Evolutionary conservation across 495 filamentous ascomycete genomes (phyloP).

Genomic region (Aspergillus sparsus): DNA sequence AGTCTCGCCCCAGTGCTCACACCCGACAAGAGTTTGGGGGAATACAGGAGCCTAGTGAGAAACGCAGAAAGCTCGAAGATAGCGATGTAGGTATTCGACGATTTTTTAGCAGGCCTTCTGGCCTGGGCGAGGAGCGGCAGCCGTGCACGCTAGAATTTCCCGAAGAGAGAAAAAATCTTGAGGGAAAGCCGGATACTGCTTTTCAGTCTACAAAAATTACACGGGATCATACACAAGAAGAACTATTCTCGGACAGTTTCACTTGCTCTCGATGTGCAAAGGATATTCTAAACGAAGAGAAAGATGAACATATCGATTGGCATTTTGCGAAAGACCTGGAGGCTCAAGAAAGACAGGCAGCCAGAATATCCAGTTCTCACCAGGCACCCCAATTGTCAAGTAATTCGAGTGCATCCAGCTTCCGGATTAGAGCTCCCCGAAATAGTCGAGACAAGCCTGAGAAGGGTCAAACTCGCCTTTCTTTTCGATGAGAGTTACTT

Average conservation of each 20-base stretch:
- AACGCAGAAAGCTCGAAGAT: slow-evolving; percentile 37
- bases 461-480: slow-evolving; percentile 74
- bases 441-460: slow-evolving; percentile 56
- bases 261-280: slow-evolving; percentile 68
- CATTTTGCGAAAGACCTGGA: slow-evolving; percentile 90
- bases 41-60: slow-evolving; percentile 25
- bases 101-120: slow-evolving; percentile 36
- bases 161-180: background rate
- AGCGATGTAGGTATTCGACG: slow-evolving; percentile 33
- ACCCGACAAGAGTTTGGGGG: slow-evolving; percentile 10
- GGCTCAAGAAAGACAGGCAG: slow-evolving; percentile 54
- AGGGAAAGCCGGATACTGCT: background rate
- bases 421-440: slow-evolving; percentile 36
- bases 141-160: slow-evolving; percentile 7
- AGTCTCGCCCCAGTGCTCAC: slow-evolving; percentile 20
- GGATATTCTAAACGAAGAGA: slow-evolving; percentile 53
- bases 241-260: slow-evolving; percentile 34
- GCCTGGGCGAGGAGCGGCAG: background rate
- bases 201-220: slow-evolving; percentile 32
- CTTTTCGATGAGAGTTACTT: slow-evolving; percentile 54
- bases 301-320: slow-evolving; percentile 88
- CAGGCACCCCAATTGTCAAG: slow-evolving; percentile 24
- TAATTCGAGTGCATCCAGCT: slow-evolving; percentile 29
- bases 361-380: slow-evolving; percentile 24
- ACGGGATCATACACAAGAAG: slow-evolving; percentile 25